Evolutionary conservation across 108 stramenopile species (phyloP), one percentile per base, ranked within the genome.

Genomic region (Discostella stelligeroides): DNA sequence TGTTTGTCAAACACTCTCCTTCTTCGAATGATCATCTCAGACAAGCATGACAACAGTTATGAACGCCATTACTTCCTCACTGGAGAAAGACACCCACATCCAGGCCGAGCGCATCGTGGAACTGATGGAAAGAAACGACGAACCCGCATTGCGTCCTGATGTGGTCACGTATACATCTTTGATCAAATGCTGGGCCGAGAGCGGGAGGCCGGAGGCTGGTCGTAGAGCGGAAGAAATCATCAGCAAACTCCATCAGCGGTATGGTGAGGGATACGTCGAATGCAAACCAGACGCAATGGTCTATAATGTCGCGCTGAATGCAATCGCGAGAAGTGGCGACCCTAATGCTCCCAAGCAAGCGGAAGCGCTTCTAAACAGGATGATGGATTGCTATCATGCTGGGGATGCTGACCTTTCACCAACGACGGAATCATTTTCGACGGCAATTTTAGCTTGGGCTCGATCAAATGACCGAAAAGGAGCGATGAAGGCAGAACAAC

Each of bases 401-500:
- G 80, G 75, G 39, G 75, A 81, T 38, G 40, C 12, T 2, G 75
- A 81, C 70, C 37, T 77, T 17, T 30, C 71, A 37, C 80, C 80
- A 29, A 76, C 62, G 38, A 66, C 63, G 41, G 41, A 41, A 30
- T 66, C 75, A 21, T 81, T 81, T 57, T 61, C 70, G 10, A 66
- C 75, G 20, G 72, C 55, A 15, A 79, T 90, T 25, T 76, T 80
- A 46, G 89, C 89, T 17, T 90, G 84, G 72, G 84, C 86, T n/a
- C 64, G 74, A 70, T 72, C 72, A 20, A 70, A 76, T 24, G 66
- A 83, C 47, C 63, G 56, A 29, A 47, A 58, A 15, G 63, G 60
- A 14, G 86, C 82, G 13, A 73, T 63, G 38, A 34, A 84, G 6
- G 85, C 83, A 4, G 85, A 90, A 39, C 48, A 34, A 28, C 39